A percentile compares a stretch with the other conserved stretches of the same genome.
Evolutionary conservation across 1,139 yeast genomes (phyloP).

Genomic region (Hyphopichia khmerensis): DNA sequence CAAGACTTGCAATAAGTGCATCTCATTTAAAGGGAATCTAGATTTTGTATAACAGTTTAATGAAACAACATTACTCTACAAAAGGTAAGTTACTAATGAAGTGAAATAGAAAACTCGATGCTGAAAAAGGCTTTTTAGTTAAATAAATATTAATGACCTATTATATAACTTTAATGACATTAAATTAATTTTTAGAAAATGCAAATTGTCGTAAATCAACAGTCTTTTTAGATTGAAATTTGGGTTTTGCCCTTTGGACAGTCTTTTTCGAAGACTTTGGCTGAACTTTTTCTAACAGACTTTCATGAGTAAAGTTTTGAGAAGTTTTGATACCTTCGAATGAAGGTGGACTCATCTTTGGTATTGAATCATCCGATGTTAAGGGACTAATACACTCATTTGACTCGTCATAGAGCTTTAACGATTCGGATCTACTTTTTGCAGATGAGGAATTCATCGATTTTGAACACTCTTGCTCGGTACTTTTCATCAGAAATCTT

Average conservation of each 20-base stretch:
- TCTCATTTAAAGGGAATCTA: slow-evolving; percentile 38
- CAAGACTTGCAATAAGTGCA: slow-evolving; percentile 39
- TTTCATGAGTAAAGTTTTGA: not conserved
- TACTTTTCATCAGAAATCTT: slow-evolving; percentile 24
- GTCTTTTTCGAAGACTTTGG: not conserved
- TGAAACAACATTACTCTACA: no score
- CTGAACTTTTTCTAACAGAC: not conserved
- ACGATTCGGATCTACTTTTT: no score
- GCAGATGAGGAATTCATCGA: no score
- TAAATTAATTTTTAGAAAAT: slow-evolving; percentile 3
- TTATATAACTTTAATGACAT: no score
- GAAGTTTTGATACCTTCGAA: not conserved
- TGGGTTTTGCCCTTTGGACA: not conserved
- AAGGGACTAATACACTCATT: not conserved
- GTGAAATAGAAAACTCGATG: no score
- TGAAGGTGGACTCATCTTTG: not conserved
- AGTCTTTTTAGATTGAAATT: not conserved
- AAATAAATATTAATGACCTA: no score
- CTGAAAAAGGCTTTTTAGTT: not conserved
- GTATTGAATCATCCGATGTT: slow-evolving; percentile 2
- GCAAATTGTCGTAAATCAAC: slow-evolving; percentile 4
- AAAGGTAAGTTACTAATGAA: no score
- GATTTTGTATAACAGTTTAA: not conserved
- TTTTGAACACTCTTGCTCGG: no score
- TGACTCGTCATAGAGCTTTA: no score